These are phyloP conservation scores for Silene coronaria DNA, from an alignment of 179 eudicot species.

Conservation along the genomic window DNA sequence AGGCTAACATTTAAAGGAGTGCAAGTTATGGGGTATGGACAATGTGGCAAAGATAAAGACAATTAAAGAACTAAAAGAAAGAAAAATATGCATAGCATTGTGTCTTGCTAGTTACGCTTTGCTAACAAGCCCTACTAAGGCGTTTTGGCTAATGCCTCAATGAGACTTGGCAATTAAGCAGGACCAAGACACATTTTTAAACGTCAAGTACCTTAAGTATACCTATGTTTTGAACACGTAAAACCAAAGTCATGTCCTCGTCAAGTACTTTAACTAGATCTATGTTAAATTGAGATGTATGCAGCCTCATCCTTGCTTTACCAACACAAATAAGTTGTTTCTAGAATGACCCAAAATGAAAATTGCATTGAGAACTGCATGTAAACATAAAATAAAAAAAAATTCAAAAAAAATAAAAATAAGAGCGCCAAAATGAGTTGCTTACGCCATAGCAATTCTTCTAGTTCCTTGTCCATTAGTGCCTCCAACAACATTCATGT, in stretches of 20 bases:
- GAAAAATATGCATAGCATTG: neutral
- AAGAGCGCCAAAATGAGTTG: slow-evolving; percentile 3
- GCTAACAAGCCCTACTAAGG: neutral
- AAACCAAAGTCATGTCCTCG: neutral
- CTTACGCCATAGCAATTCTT: slow-evolving; percentile 64
- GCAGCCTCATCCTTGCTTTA: too few relatives aligned
- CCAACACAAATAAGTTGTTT: too few relatives aligned
- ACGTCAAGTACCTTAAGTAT: neutral
- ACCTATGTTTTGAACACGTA: neutral
- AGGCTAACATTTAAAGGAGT: neutral
- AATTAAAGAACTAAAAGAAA: neutral
- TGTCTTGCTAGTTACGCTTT: neutral
- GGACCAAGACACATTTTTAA: neutral
- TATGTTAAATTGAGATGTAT: neutral
- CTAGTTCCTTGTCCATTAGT: slow-evolving; percentile 52
- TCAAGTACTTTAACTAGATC: too few relatives aligned
- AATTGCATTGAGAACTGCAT: neutral
- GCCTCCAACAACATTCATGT: slow-evolving; percentile 67
- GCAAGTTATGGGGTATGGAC: neutral
- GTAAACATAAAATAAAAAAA: neutral
- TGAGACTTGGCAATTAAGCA: neutral
- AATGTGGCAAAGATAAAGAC: neutral
- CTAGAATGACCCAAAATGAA: too few relatives aligned
- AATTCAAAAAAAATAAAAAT: too few relatives aligned
- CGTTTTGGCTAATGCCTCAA: neutral